These are phyloP conservation scores for Linderina pennispora DNA, from an alignment of 192 early-diverging fungal species.

Conservation along the genomic window DNA sequence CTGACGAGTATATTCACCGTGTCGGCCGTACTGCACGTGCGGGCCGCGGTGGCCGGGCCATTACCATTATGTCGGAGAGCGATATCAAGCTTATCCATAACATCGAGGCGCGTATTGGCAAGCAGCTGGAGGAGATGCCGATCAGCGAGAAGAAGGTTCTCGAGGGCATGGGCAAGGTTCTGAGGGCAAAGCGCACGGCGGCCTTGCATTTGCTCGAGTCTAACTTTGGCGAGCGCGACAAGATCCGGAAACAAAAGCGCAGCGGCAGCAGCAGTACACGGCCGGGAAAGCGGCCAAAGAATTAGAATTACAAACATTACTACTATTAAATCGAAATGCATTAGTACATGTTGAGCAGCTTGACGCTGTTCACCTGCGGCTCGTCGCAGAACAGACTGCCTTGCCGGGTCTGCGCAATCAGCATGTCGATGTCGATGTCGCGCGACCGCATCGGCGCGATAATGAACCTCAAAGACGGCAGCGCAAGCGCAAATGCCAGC, in stretches of 20 bases:
- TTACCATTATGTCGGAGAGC: conserved; percentile 81
- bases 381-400: too few relatives aligned
- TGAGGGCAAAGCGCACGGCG: conserved; percentile 82
- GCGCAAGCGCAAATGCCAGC: too few relatives aligned
- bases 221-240: conserved; percentile 44
- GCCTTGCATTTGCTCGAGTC: conserved; percentile 36
- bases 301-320: too few relatives aligned
- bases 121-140: conserved; percentile 70
- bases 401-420: too few relatives aligned
- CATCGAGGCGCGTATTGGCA: conserved; percentile 83
- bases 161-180: conserved; percentile 78
- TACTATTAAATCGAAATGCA: too few relatives aligned
- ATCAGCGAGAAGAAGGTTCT: conserved; percentile 80
- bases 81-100: conserved; percentile 85
- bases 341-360: too few relatives aligned
- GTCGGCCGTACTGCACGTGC: conserved; percentile 98
- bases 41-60: conserved; percentile 80
- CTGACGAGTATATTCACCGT: conserved; percentile 96
- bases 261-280: too few relatives aligned
- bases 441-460: too few relatives aligned
- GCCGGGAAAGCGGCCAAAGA: too few relatives aligned
- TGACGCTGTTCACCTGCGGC: too few relatives aligned
- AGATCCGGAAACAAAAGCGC: conserved; percentile 30
- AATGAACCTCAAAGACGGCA: too few relatives aligned
- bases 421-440: too few relatives aligned